Conservation (phyloP, 1,284 basidiomycete species). For the Uromyces viciae-fabae region DNA sequence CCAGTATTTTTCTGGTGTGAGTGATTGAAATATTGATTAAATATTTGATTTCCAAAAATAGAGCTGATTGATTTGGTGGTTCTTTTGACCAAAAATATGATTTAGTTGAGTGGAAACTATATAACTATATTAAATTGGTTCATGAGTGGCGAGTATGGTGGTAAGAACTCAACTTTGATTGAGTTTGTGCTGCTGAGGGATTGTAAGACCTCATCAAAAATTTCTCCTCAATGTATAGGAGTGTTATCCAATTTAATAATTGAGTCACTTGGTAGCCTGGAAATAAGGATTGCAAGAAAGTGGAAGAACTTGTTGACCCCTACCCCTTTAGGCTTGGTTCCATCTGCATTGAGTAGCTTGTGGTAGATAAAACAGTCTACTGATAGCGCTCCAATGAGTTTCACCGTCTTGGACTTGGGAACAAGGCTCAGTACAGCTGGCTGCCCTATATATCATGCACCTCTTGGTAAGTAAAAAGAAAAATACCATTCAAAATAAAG, state of each 20-base stretch:
- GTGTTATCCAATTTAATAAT: background rate
- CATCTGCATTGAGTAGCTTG: too few species aligned
- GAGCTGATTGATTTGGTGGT: background rate
- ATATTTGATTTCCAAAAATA: background rate
- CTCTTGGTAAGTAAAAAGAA: background rate
- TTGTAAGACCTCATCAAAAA: background rate
- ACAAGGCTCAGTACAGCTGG: too few species aligned
- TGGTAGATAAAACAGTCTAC: too few species aligned
- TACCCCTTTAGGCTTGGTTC: too few species aligned
- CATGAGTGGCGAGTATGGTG: background rate
- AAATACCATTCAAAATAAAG: background rate
- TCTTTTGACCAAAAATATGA: background rate
- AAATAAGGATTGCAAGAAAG: too few species aligned
- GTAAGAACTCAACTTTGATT: slow-evolving; percentile 4
- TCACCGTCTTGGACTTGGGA: too few species aligned
- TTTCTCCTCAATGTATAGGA: background rate
- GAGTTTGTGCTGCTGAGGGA: background rate
- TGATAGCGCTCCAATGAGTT: too few species aligned
- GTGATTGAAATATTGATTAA: background rate
- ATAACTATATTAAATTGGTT: slow-evolving; percentile 7
- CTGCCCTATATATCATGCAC: too few species aligned
- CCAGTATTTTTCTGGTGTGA: background rate
- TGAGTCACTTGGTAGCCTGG: background rate
- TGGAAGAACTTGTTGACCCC: too few species aligned
- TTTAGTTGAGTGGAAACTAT: background rate